A percentile compares a stretch with the other conserved stretches of the same genome.
Conservation (phyloP, 441 rosid species). For the Gossypium schwendimanii region DNA sequence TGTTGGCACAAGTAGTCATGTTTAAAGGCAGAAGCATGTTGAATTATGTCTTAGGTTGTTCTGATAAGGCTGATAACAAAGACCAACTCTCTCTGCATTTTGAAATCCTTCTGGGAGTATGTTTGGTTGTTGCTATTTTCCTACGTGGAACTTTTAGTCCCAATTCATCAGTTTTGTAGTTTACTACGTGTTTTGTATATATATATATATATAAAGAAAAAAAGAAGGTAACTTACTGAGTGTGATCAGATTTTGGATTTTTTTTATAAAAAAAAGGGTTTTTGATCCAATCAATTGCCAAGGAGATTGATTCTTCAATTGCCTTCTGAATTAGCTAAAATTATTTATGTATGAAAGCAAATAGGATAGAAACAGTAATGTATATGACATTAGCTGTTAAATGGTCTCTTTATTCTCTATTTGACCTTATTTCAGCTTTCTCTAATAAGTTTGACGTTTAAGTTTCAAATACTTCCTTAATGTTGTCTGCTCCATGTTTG, state of each 20-base stretch:
- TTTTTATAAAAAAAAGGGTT: background rate
- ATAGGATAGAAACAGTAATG: background rate
- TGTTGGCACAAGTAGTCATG: background rate
- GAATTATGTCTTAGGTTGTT: background rate
- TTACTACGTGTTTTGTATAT: too few relatives aligned
- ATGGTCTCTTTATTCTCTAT: background rate
- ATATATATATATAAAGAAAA: too few relatives aligned
- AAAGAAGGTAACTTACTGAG: background rate
- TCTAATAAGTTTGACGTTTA: background rate
- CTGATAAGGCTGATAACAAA: background rate
- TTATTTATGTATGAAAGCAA: background rate
- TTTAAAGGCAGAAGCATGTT: background rate
- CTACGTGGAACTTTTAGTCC: background rate
- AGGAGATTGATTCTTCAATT: background rate
- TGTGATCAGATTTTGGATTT: background rate
- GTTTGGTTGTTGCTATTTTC: background rate
- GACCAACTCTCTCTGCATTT: background rate
- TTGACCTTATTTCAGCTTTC: background rate
- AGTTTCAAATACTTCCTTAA: background rate
- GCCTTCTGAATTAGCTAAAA: background rate
- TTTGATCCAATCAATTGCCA: background rate
- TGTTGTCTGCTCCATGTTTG: background rate
- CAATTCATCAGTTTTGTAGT: background rate
- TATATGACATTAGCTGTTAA: background rate
- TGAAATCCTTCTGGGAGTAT: background rate